A percentile compares a stretch with the other conserved stretches of the same genome.
Evolutionary conservation across 495 filamentous ascomycete genomes (phyloP).

Genomic region (Daldinia childiae): DNA sequence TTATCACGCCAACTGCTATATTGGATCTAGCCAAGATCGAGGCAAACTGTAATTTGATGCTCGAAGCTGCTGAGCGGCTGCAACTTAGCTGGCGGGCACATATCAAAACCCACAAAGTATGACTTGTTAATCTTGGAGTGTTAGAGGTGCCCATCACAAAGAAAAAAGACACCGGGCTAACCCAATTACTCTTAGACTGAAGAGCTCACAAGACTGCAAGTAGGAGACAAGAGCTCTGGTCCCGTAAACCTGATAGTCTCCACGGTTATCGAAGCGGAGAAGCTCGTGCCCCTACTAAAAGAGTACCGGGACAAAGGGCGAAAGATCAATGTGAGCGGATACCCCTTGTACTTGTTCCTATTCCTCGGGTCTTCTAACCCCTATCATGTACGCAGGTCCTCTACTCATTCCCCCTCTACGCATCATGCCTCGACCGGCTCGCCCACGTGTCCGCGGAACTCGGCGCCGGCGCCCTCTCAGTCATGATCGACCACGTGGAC

Average conservation of each 20-base stretch:
- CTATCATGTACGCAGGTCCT: constrained; percentile 62
- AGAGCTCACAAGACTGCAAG: constrained; percentile 78
- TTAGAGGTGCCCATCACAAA: not conserved
- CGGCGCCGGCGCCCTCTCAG: constrained; percentile 62
- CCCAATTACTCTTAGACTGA: constrained; percentile 62
- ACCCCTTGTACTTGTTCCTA: constrained; percentile 6
- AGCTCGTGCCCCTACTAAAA: constrained; percentile 68
- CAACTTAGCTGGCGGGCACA: constrained; percentile 79
- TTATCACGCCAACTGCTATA: constrained; percentile 73
- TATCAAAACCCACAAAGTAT: constrained; percentile 87
- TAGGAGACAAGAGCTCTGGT: constrained; percentile 61
- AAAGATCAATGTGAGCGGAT: constrained; percentile 62
- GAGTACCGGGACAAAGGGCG: constrained; percentile 62
- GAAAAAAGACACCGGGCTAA: not conserved
- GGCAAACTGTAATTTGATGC: constrained; percentile 78
- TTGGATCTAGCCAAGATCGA: constrained; percentile 74
- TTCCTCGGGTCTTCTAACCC: not conserved
- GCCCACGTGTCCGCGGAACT: constrained; percentile 59
- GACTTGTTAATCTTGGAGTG: constrained; percentile 1
- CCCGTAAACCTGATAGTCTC: constrained; percentile 78
- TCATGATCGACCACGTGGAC: constrained; percentile 77
- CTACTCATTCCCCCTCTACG: constrained; percentile 77
- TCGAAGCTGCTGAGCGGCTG: constrained; percentile 66
- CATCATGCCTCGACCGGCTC: constrained; percentile 68
- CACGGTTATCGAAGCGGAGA: constrained; percentile 79